phyloP scores from a whole-genome alignment of 768 basidiomycete genomes.

The Paxillus involutus region DNA sequence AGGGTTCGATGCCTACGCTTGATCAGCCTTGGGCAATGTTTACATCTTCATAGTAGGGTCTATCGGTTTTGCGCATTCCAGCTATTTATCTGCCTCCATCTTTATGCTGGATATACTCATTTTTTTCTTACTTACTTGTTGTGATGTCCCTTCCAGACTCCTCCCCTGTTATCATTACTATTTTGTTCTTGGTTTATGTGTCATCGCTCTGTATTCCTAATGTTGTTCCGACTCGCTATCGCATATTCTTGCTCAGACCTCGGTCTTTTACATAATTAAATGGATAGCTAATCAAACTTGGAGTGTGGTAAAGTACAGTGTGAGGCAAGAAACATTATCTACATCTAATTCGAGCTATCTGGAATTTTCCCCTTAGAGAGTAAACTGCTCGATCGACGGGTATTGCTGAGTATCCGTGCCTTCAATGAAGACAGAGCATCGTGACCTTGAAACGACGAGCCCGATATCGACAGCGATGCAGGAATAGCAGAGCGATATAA shows the following conservation, averaged over 20 bases:
- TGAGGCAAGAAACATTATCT: too few species aligned
- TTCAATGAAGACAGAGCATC: constrained; percentile 44
- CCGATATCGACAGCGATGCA: constrained; percentile 17
- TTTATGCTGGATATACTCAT: constrained; percentile 42
- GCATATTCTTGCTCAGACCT: constrained; percentile 39
- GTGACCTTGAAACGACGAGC: constrained; percentile 19
- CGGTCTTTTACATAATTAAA: constrained; percentile 23
- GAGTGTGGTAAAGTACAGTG: constrained; percentile 4
- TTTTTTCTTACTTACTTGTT: constrained; percentile 14
- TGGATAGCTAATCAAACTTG: constrained; percentile 24
- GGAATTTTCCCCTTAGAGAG: constrained; percentile 18
- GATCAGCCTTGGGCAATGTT: constrained; percentile 78
- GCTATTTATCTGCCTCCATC: constrained; percentile 42
- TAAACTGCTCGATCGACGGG: constrained; percentile 35
- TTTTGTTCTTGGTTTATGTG: constrained; percentile 43
- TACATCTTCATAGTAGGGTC: constrained; percentile 29
- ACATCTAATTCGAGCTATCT: constrained; percentile 14
- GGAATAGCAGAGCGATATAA: constrained; percentile 30
- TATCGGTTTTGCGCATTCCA: constrained; percentile 29
- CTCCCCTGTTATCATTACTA: constrained; percentile 37
- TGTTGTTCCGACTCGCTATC: constrained; percentile 65
- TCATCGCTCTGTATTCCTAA: constrained; percentile 51
- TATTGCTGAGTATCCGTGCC: constrained; percentile 58
- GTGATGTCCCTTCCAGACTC: constrained; percentile 34
- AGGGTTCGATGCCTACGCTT: constrained; percentile 58